These are phyloP conservation scores for Mallotus nudiflorus DNA, from an alignment of 345 rosid genomes.

Conservation along the genomic window DNA sequence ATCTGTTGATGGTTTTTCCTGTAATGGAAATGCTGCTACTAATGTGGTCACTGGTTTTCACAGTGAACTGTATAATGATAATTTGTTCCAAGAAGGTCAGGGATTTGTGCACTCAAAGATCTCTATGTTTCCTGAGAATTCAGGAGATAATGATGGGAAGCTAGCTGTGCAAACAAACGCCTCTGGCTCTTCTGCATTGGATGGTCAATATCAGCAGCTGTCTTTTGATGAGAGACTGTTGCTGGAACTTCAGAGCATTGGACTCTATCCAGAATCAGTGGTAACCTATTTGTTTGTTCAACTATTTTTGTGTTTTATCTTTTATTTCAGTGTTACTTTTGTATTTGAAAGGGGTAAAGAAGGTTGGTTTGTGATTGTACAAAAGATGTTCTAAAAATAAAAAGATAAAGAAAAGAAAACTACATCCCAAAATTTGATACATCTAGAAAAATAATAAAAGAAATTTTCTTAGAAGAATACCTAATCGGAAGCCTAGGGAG, in stretches of 20 bases:
- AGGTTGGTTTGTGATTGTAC: background rate
- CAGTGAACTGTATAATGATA: slow-evolving; percentile 14
- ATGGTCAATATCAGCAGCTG: slow-evolving; percentile 40
- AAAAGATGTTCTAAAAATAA: background rate
- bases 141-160: slow-evolving; percentile 23
- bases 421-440: background rate
- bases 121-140: slow-evolving; percentile 15
- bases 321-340: background rate
- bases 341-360: background rate
- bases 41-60: slow-evolving; percentile 17
- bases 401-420: background rate
- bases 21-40: slow-evolving; percentile 29
- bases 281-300: slow-evolving; percentile 22
- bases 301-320: background rate
- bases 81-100: slow-evolving; percentile 26
- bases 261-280: slow-evolving; percentile 47
- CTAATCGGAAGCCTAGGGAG: background rate
- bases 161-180: slow-evolving; percentile 16
- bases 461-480: background rate
- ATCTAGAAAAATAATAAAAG: background rate
- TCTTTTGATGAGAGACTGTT: slow-evolving; percentile 42
- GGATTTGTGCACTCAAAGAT: slow-evolving; percentile 22
- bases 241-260: slow-evolving; percentile 56
- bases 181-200: slow-evolving; percentile 21
- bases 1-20: slow-evolving; percentile 21